phyloP scores from a whole-genome alignment of 345 rosid species.

The Corchorus capsularis region DNA sequence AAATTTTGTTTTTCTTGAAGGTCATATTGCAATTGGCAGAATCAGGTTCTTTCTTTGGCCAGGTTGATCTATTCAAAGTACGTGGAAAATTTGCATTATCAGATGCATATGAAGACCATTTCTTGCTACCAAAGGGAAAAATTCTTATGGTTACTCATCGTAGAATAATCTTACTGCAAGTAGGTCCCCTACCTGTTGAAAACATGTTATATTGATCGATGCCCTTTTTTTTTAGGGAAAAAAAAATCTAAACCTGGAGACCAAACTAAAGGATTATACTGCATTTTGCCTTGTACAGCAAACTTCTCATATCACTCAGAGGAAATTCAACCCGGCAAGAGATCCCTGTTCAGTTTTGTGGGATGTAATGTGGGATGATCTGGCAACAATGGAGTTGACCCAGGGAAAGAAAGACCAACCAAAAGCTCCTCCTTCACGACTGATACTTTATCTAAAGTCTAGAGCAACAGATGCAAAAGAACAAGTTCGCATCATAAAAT shows the following conservation, averaged over 20 bases:
- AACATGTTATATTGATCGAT: slow-evolving; percentile 7
- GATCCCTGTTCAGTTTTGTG: slow-evolving; percentile 93
- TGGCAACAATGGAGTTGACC: slow-evolving; percentile 79
- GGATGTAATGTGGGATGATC: slow-evolving; percentile 84
- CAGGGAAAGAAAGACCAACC: slow-evolving; percentile 82
- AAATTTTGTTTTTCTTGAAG: slow-evolving; percentile 43
- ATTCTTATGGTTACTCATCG: slow-evolving; percentile 78
- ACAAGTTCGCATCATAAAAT: slow-evolving; percentile 71
- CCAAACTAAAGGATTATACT: slow-evolving; percentile 1
- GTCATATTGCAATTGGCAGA: slow-evolving; percentile 95
- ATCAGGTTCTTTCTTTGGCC: slow-evolving; percentile 87
- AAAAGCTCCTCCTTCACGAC: slow-evolving; percentile 69
- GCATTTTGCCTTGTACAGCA: slow-evolving; percentile 52
- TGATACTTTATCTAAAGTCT: slow-evolving; percentile 57
- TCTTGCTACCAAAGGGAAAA: slow-evolving; percentile 77
- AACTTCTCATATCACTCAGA: slow-evolving; percentile 81
- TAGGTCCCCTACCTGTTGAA: slow-evolving; percentile 37
- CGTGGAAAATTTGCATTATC: slow-evolving; percentile 97
- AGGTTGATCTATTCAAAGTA: slow-evolving; percentile 97
- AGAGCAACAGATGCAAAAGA: slow-evolving; percentile 64
- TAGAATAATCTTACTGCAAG: slow-evolving; percentile 82
- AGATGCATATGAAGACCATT: slow-evolving; percentile 97
- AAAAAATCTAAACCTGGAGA: not conserved
- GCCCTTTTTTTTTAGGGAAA: not conserved
- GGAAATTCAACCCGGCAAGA: slow-evolving; percentile 85